These are phyloP conservation scores for Reutealis trisperma DNA, from an alignment of 345 rosid genomes.

Conservation along the genomic window DNA sequence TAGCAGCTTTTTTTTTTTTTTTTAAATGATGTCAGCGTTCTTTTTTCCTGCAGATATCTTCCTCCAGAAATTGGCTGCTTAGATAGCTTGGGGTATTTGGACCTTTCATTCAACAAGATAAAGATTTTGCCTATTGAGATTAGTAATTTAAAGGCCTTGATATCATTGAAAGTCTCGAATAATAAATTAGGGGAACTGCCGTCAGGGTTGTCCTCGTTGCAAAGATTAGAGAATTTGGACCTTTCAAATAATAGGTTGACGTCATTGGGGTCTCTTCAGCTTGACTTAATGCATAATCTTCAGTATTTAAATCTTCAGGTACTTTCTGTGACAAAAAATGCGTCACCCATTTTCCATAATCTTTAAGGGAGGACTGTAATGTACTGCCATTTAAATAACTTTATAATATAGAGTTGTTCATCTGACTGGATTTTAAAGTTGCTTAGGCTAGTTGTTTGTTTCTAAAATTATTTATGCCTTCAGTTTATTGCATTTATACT, in stretches of 20 bases:
- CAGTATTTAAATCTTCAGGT: conserved; percentile 84
- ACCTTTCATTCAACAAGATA: conserved; percentile 92
- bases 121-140: conserved; percentile 81
- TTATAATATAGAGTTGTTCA: neutral
- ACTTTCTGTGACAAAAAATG: conserved; percentile 17
- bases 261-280: conserved; percentile 68
- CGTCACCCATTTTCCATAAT: neutral
- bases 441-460: neutral
- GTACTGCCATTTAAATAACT: neutral
- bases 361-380: neutral
- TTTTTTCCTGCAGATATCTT: conserved; percentile 61
- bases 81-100: conserved; percentile 69
- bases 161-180: conserved; percentile 73
- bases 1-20: neutral
- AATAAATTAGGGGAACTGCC: conserved; percentile 81
- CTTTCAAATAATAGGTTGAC: conserved; percentile 81
- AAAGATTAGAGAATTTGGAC: conserved; percentile 74
- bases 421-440: neutral
- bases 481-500: neutral
- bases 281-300: conserved; percentile 67
- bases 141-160: conserved; percentile 60
- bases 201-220: conserved; percentile 57
- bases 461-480: neutral
- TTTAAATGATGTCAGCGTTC: neutral
- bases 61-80: conserved; percentile 97